phyloP scores from a whole-genome alignment of 2,329 filamentous ascomycete genomes.

The Teratosphaeria epicoccoides region DNA sequence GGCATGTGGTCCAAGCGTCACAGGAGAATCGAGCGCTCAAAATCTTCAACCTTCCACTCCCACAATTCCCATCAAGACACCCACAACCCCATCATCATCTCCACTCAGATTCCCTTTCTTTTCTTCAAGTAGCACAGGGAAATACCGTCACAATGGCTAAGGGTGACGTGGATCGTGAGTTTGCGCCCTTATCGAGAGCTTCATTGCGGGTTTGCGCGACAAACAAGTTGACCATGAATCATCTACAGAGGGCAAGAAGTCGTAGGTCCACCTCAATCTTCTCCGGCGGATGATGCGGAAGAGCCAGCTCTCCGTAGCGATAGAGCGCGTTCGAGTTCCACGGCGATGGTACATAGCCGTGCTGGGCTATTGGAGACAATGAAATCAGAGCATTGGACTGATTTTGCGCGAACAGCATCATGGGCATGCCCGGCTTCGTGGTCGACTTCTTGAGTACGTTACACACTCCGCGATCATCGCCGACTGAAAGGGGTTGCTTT shows the following conservation, averaged over 20 bases:
- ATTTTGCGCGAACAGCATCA: conserved; percentile 6
- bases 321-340: background rate
- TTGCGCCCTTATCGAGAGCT: background rate
- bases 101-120: conserved; percentile 9
- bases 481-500: conserved; percentile 2
- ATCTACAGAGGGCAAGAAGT: conserved; percentile 3
- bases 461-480: background rate
- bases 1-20: background rate
- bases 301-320: background rate
- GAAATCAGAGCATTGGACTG: background rate
- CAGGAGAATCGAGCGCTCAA: background rate
- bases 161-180: conserved; percentile 12
- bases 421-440: conserved; percentile 58
- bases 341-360: background rate
- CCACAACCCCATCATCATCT: conserved; percentile 8
- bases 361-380: background rate
- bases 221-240: conserved; percentile 1
- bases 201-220: conserved; percentile 3
- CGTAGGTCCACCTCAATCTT: background rate
- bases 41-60: background rate
- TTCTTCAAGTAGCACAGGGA: background rate
- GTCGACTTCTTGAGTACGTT: conserved; percentile 98
- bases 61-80: conserved; percentile 1
- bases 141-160: conserved; percentile 19
- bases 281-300: background rate